Conservation (phyloP, 106 monocot genomes). For the Acanthochlamys bracteata region DNA sequence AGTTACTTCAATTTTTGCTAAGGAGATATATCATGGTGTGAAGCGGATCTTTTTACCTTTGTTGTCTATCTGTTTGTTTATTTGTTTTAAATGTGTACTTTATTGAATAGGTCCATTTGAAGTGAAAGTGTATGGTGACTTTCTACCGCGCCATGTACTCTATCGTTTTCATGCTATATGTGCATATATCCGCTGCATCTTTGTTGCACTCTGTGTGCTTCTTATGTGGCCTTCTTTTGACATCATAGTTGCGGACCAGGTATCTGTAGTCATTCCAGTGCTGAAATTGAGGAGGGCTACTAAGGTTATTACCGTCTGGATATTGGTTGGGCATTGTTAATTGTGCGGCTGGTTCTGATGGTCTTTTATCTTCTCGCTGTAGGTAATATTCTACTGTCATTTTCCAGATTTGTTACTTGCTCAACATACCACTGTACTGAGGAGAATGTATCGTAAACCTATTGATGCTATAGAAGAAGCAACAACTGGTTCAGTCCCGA, state of each 20-base stretch:
- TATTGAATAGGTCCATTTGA: constrained; percentile 55
- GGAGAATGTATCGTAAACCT: constrained; percentile 75
- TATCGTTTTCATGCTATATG: constrained; percentile 83
- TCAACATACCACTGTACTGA: constrained; percentile 61
- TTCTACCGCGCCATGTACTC: constrained; percentile 83
- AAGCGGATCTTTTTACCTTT: too few species aligned
- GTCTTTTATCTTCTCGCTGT: constrained; percentile 3
- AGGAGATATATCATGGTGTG: too few species aligned
- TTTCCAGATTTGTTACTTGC: constrained; percentile 95
- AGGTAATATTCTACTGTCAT: constrained; percentile 97
- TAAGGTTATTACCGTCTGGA: constrained; percentile 38
- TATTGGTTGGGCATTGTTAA: background rate
- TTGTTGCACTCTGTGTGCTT: constrained; percentile 78
- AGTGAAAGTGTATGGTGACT: constrained; percentile 86
- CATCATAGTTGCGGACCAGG: constrained; percentile 74
- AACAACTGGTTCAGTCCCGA: constrained; percentile 59
- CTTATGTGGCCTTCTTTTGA: constrained; percentile 79
- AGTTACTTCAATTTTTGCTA: too few species aligned
- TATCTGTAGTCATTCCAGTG: constrained; percentile 77
- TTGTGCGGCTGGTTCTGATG: background rate
- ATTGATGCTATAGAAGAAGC: constrained; percentile 89
- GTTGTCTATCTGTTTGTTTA: too few species aligned
- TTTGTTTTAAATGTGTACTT: background rate
- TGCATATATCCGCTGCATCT: constrained; percentile 85
- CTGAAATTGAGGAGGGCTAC: constrained; percentile 46